Evolutionary conservation across 2,329 filamentous ascomycete genomes (phyloP).

Genomic region (Penicillium sp.): DNA sequence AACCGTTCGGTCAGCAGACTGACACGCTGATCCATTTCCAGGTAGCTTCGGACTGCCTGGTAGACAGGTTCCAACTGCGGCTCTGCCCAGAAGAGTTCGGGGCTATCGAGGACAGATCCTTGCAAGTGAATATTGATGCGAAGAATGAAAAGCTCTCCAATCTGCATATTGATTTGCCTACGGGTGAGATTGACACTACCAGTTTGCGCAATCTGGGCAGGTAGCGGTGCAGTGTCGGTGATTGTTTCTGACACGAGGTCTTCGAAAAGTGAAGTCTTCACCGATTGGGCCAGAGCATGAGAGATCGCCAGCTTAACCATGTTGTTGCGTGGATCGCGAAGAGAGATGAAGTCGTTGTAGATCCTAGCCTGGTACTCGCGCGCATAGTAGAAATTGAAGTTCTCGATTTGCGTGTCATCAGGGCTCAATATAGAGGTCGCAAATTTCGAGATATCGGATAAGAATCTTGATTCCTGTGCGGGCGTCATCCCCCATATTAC

Average conservation of each 20-base stretch:
- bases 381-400: slow-evolving; percentile 99
- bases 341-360: slow-evolving; percentile 97
- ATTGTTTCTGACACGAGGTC: slow-evolving; percentile 91
- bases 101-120: slow-evolving; percentile 89
- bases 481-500: slow-evolving; percentile 97
- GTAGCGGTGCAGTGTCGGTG: slow-evolving; percentile 83
- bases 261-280: slow-evolving; percentile 96
- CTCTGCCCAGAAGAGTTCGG: slow-evolving; percentile 97
- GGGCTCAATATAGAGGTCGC: slow-evolving; percentile 79
- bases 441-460: slow-evolving; percentile 90
- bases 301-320: slow-evolving; percentile 97
- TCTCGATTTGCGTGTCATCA: slow-evolving; percentile 87
- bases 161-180: slow-evolving; percentile 96
- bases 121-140: slow-evolving; percentile 97
- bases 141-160: slow-evolving; percentile 93
- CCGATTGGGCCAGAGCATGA: slow-evolving; percentile 87
- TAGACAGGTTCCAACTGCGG: slow-evolving; percentile 94
- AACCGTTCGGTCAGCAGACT: slow-evolving; percentile 78
- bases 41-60: slow-evolving; percentile 83
- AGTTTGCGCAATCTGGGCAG: slow-evolving; percentile 81
- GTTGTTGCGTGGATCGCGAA: slow-evolving; percentile 89
- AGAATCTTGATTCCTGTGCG: slow-evolving; percentile 78
- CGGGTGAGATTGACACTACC: slow-evolving; percentile 84
- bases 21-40: slow-evolving; percentile 97
- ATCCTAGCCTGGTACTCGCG: slow-evolving; percentile 95